Base-by-base conservation (phyloP, 352 stramenopile genomes). In the Paralagenidium karlingii region DNA sequence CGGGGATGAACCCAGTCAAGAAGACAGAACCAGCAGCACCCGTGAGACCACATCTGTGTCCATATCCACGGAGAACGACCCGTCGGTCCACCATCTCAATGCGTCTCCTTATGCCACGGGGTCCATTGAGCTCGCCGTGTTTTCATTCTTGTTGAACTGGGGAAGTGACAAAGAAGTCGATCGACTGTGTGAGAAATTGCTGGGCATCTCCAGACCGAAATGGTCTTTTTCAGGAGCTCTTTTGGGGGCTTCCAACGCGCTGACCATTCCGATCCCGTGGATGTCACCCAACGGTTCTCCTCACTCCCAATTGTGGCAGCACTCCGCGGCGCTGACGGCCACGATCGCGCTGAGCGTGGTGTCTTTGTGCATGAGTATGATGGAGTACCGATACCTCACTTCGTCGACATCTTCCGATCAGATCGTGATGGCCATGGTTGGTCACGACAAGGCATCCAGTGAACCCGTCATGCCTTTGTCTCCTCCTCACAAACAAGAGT, bases 141-240 rank as follows among this genome's bases (percentile, higher is more conserved):
- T 91, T 8, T 81, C 74, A 12, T 71, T 86, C 34, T 22, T 87
- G 29, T 40, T 88, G n/a, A 85, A 74, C 9, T 91, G 77, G 77
- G 61, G 63, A 34, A 63, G 64, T 16, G 66, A 68, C 13, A 54
- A 61, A 20, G 63, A 78, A 15, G 77, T 88, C 25, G 77, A 91
- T 57, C 62, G 63, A 20, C 60, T 63, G 1, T 86, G 74, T 41
- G 51, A 38, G 9, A 41, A 58, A 5, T 48, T 84, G 1, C 51
- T 90, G 19, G 77, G 73, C 11, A 52, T 90, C 4, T 37, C 79
- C 24, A 34, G 55, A 5, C 68, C 68, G 3, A 43, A 64, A 24
- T 34, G 64, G 8, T 33, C 81, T 9, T 88, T 78, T 38, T 84
- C 71, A 18, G 84, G 76, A 33, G 75, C 77, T 0, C 34, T 91